A percentile compares a stretch with the other conserved stretches of the same genome.
These are phyloP conservation scores for Colletotrichum lindemuthianum DNA, from an alignment of 2,329 filamentous ascomycete species.

Conservation along the genomic window DNA sequence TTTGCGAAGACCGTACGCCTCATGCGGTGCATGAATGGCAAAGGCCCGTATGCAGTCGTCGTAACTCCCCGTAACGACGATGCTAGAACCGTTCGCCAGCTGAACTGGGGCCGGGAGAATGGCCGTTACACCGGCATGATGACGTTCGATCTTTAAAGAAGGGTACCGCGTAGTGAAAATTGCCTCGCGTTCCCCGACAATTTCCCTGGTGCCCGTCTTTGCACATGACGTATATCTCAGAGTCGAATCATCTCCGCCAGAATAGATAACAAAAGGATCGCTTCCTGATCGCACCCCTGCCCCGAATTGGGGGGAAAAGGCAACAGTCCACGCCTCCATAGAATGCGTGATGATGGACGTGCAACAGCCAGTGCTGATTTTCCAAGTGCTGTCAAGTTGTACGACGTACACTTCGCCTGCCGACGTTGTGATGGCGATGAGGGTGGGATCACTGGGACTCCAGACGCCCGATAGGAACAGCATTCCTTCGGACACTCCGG, in stretches of 20 bases:
- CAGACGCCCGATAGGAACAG: slow-evolving; percentile 80
- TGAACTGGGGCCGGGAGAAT: slow-evolving; percentile 75
- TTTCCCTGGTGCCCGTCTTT: not conserved
- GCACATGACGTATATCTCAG: slow-evolving; percentile 58
- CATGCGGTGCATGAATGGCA: slow-evolving; percentile 54
- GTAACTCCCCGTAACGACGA: slow-evolving; percentile 89
- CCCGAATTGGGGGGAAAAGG: slow-evolving; percentile 58
- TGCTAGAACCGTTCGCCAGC: slow-evolving; percentile 54
- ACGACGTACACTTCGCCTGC: slow-evolving; percentile 71
- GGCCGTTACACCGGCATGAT: slow-evolving; percentile 87
- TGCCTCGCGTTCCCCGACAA: not conserved
- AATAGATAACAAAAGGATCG: slow-evolving; percentile 60
- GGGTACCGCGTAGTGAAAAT: slow-evolving; percentile 36
- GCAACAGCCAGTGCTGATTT: slow-evolving; percentile 44
- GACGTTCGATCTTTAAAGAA: slow-evolving; percentile 48
- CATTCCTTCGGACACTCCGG: slow-evolving; percentile 63
- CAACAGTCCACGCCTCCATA: slow-evolving; percentile 80
- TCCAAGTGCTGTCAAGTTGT: slow-evolving; percentile 54
- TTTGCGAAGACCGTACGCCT: slow-evolving; percentile 52
- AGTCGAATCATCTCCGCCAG: slow-evolving; percentile 81
- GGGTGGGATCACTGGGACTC: slow-evolving; percentile 66
- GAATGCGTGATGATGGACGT: slow-evolving; percentile 58
- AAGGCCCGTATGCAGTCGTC: slow-evolving; percentile 84
- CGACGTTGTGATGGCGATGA: slow-evolving; percentile 78
- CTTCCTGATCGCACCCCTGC: slow-evolving; percentile 21